Evolutionary conservation across 495 filamentous ascomycete genomes (phyloP), one percentile per base, ranked within the genome.

Genomic region (Daldinia bambusicola): DNA sequence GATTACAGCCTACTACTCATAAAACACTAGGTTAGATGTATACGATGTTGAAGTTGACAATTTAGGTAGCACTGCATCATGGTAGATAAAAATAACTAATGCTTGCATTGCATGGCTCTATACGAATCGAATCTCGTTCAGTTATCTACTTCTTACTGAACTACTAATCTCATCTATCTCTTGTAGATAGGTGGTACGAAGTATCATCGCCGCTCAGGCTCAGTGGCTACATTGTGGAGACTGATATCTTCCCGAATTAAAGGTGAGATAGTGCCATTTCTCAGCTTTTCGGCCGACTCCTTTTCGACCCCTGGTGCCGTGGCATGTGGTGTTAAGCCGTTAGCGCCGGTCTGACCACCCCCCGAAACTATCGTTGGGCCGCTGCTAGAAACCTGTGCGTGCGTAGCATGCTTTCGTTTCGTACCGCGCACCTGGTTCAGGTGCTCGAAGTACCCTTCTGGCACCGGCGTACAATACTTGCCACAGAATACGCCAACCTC

Each of bases 401-500:
- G 64, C 31, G 70, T 57, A n/a, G 64, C 10, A 26, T 72, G 60
- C 51, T 72, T 72, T 36, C 40, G 55, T 38, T 72, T 72, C 22
- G 64, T 65, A 16, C 70, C 70, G 48, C 70, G 70, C 50, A 68
- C 7, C 60, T 72, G 16, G 79, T 96, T 93, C 5, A 97, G 84
- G 74, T 95, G 93, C 56, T 92, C 87, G 74, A 99, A 96, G 81
- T 98, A 98, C 30, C 85, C 89, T n/a, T 89, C 84, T 1, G 88
- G 84, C 4, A 98, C 92, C 0, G 89, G 90, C 0, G 95, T 99
- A 53, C 93, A 83, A 79, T 98, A 98, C 74, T 87, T 88, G 22
- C 96, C 95, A 69, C 92, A 96, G 84, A 99, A 98, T 14, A 98
- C 94, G 67, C 95, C 95, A n/a, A 97, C 90, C 78, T 98, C 96